Conservation (phyloP, 2,329 filamentous ascomycete genomes). For the Colletotrichum filicis region DNA sequence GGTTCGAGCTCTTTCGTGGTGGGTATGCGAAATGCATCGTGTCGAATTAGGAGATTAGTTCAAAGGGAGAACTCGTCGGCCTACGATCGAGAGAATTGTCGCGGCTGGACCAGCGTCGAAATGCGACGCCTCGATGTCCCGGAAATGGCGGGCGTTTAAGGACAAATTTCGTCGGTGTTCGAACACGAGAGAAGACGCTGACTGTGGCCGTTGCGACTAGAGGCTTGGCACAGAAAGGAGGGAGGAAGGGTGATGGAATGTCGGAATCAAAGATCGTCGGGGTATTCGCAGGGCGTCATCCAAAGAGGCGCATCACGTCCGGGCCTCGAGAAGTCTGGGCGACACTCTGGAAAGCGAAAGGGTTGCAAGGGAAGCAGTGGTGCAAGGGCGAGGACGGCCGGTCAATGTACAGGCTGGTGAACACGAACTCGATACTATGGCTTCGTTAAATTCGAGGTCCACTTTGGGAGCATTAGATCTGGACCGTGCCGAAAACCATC, state of each 20-base stretch:
- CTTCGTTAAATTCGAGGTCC: slow-evolving; percentile 33
- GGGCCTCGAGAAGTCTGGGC: background rate
- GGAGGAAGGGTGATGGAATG: slow-evolving; percentile 30
- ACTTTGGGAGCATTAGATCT: slow-evolving; percentile 27
- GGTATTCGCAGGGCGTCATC: slow-evolving; percentile 15
- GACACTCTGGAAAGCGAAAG: slow-evolving; percentile 11
- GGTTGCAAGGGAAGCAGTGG: background rate
- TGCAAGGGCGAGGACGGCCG: slow-evolving; percentile 20
- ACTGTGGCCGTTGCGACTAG: slow-evolving; percentile 29
- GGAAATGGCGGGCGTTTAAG: background rate
- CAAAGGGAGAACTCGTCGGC: background rate
- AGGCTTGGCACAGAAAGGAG: slow-evolving; percentile 30
- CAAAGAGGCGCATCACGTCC: slow-evolving; percentile 28
- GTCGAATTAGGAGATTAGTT: slow-evolving; percentile 27
- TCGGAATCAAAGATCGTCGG: slow-evolving; percentile 3
- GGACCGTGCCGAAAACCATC: slow-evolving; percentile 2
- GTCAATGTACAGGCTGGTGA: slow-evolving; percentile 12
- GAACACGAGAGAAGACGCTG: slow-evolving; percentile 28
- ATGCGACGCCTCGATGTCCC: background rate
- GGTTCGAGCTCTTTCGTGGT: slow-evolving; percentile 83
- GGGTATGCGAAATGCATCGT: slow-evolving; percentile 92
- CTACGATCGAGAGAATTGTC: slow-evolving; percentile 6
- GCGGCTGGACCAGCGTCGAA: background rate
- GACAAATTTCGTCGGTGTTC: background rate
- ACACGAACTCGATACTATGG: slow-evolving; percentile 30